A percentile compares a stretch with the other conserved stretches of the same genome.
Evolutionary conservation across 805 yeast genomes (phyloP).

Genomic region (Lipomyces kockii): DNA sequence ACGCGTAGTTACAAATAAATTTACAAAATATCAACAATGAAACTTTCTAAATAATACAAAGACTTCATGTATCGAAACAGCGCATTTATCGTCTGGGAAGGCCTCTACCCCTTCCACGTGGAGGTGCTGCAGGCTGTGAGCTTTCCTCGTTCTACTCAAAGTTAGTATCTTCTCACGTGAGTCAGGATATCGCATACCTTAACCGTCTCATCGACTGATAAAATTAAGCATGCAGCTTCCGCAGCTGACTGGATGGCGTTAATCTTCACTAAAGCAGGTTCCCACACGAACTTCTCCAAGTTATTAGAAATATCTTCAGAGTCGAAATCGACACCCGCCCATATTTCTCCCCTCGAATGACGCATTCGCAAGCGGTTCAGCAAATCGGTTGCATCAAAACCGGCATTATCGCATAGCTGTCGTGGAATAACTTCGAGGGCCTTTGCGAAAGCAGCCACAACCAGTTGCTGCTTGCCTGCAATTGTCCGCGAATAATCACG

Average conservation of each 20-base stretch:
- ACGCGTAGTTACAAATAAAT: not conserved
- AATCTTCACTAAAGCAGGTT: constrained; percentile 90
- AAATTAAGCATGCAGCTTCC: constrained; percentile 91
- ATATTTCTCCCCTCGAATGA: constrained; percentile 88
- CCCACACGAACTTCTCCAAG: constrained; percentile 91
- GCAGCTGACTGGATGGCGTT: constrained; percentile 96
- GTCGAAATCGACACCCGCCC: constrained; percentile 93
- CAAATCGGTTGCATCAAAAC: constrained; percentile 95
- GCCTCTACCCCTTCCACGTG: constrained; percentile 37
- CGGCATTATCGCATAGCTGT: constrained; percentile 98
- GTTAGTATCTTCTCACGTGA: not conserved
- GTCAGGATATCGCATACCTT: constrained; percentile 21
- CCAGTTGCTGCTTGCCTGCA: constrained; percentile 94
- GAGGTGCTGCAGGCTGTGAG: constrained; percentile 42
- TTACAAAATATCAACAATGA: not conserved
- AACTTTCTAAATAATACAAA: not conserved
- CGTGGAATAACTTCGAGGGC: constrained; percentile 96
- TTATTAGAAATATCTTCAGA: constrained; percentile 81
- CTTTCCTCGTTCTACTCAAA: constrained; percentile 46
- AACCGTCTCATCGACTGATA: constrained; percentile 93
- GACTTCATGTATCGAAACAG: not conserved
- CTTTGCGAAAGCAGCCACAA: constrained; percentile 89
- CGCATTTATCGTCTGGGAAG: constrained; percentile 15
- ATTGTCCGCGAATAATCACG: constrained; percentile 85
- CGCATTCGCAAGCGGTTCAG: constrained; percentile 88